Evolutionary conservation across 1,139 yeast species (phyloP).

Genomic region (Kodamaea alishanica): DNA sequence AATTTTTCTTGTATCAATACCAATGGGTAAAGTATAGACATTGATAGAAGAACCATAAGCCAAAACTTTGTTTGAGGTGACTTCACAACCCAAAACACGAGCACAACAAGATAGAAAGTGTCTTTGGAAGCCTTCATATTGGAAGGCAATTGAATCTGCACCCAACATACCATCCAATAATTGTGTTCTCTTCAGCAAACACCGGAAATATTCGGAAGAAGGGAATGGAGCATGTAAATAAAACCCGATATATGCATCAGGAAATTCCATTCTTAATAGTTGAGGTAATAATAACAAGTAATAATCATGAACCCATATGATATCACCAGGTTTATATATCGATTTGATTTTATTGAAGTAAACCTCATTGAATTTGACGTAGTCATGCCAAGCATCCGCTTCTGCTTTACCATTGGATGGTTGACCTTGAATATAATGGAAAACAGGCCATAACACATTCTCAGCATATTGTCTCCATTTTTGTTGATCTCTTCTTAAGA

Average conservation of each 20-base stretch:
- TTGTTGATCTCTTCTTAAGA: constrained; percentile 64
- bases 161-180: constrained; percentile 89
- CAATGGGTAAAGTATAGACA: constrained; percentile 77
- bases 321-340: constrained; percentile 82
- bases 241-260: constrained; percentile 77
- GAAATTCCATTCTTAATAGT: constrained; percentile 74
- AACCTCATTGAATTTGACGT: constrained; percentile 85
- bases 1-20: constrained; percentile 69
- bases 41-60: constrained; percentile 76
- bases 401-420: constrained; percentile 65
- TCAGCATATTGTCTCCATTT: constrained; percentile 92
- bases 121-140: constrained; percentile 78
- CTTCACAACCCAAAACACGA: constrained; percentile 71
- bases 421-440: constrained; percentile 83
- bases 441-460: constrained; percentile 86
- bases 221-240: constrained; percentile 93
- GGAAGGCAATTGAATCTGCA: constrained; percentile 81
- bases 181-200: constrained; percentile 77
- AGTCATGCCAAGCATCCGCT: constrained; percentile 84
- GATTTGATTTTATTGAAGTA: constrained; percentile 74
- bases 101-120: constrained; percentile 91
- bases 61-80: constrained; percentile 52
- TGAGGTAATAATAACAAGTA: constrained; percentile 83
- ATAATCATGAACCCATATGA: constrained; percentile 94
- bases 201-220: constrained; percentile 89